Conservation (phyloP, 768 basidiomycete genomes). For the Terana coerulea region DNA sequence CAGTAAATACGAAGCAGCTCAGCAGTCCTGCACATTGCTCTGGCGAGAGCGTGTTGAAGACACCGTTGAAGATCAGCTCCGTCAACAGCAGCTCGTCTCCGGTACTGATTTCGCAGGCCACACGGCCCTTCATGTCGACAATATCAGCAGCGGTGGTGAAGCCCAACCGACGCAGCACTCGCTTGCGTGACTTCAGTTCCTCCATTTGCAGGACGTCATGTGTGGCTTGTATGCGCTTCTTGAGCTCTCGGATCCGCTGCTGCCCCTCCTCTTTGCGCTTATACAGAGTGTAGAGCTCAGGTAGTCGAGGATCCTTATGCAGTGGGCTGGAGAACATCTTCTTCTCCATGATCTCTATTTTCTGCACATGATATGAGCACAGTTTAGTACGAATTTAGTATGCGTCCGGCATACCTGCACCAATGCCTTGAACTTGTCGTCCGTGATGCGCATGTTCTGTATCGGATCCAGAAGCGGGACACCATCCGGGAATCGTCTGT, state of each 20-base stretch:
- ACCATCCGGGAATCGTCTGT: slow-evolving; percentile 84
- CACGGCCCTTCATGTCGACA: slow-evolving; percentile 96
- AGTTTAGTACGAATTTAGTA: background rate
- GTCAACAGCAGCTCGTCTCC: slow-evolving; percentile 96
- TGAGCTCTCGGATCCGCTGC: slow-evolving; percentile 68
- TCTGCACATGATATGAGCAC: slow-evolving; percentile 42
- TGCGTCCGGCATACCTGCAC: slow-evolving; percentile 54
- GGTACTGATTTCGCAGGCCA: slow-evolving; percentile 97
- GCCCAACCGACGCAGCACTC: slow-evolving; percentile 85
- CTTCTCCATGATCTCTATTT: slow-evolving; percentile 88
- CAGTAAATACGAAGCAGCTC: slow-evolving; percentile 96
- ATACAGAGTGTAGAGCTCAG: slow-evolving; percentile 79
- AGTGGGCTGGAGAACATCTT: slow-evolving; percentile 79
- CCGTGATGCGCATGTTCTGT: slow-evolving; percentile 93
- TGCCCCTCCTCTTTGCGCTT: slow-evolving; percentile 69
- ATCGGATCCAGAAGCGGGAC: slow-evolving; percentile 87
- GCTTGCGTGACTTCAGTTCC: slow-evolving; percentile 93
- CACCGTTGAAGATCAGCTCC: slow-evolving; percentile 96
- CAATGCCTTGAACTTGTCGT: slow-evolving; percentile 86
- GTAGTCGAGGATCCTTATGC: slow-evolving; percentile 72
- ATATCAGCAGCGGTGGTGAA: slow-evolving; percentile 90
- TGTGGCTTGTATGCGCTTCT: slow-evolving; percentile 84
- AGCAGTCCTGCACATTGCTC: slow-evolving; percentile 93
- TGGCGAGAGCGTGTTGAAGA: slow-evolving; percentile 84
- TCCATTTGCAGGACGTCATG: slow-evolving; percentile 93